Base-by-base conservation (phyloP, 2,329 filamentous ascomycete species). In the Pseudophaeomoniella oleicola region DNA sequence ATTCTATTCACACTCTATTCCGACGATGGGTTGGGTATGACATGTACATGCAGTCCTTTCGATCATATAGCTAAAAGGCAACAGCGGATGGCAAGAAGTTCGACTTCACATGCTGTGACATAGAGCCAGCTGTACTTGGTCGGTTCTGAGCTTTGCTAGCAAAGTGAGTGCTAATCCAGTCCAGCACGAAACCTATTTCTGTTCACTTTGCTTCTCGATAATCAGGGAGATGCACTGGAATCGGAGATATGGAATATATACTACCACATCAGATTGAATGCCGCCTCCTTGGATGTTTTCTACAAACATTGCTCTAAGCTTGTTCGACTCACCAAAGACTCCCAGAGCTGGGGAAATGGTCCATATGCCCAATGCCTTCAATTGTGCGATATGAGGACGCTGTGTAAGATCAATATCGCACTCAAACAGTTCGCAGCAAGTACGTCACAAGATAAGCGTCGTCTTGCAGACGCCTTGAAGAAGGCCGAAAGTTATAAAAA, bases 101-200 rank as follows among this genome's bases (percentile, higher is more conserved):
- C 3, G 69, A 73, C 42, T 53, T 76, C 31, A 77, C 73, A 2
- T 71, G 63, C 38, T 75, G 71, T 47, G 71, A 77, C 47, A 43
- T 58, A 32, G 58, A 72, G 17, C 51, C 62, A 10, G 60, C 59
- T 13, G 57, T 72, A 35, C 55, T 73, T 34, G 69, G 71, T 71
- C 46, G 36, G 59, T 40, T n/a, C 16, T 13, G 17, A 16, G 22
- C n/a, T 14, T 19, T 17, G 18, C 5, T 22, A 9, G 19, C 14
- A n/a, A 33, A 34, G 22, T 14, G 19, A 35, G 3, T 10, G 12
- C n/a, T 39, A 13, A 14, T 18, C 14, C 16, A 29, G 30, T 32
- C 15, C 17, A 72, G 72, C 70, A 17, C 64, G 73, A 2, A 76
- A 78, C 46, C 48, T 68, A 18, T 42, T 76, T 2, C 50, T 75